These are phyloP conservation scores for Mycena metata DNA, from an alignment of 768 basidiomycete species.

Conservation along the genomic window DNA sequence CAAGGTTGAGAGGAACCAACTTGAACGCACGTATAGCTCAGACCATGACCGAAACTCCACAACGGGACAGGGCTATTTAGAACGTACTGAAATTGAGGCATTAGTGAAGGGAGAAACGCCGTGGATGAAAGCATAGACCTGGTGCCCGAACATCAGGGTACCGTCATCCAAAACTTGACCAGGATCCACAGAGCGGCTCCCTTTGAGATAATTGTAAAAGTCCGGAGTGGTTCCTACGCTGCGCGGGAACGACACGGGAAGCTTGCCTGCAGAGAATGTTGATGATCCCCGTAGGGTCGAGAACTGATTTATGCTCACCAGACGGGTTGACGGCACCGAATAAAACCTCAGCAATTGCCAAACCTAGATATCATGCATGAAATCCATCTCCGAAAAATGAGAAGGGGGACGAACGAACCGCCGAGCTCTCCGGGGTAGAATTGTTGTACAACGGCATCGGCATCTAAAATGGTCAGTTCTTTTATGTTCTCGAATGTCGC, in stretches of 20 bases:
- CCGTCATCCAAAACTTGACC: conserved; percentile 66
- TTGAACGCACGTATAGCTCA: conserved; percentile 63
- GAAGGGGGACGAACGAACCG: conserved; percentile 50
- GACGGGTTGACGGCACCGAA: conserved; percentile 80
- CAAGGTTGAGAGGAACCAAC: no score
- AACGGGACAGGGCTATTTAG: conserved; percentile 69
- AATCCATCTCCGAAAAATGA: neutral
- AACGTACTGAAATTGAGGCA: conserved; percentile 59
- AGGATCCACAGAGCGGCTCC: conserved; percentile 67
- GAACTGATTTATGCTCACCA: conserved; percentile 51
- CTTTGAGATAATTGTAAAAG: conserved; percentile 81
- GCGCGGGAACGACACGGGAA: conserved; percentile 76
- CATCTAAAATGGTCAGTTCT: conserved; percentile 54
- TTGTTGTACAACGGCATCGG: conserved; percentile 78
- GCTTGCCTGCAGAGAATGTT: conserved; percentile 58
- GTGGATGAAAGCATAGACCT: conserved; percentile 48
- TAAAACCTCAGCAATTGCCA: conserved; percentile 74
- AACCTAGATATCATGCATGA: conserved; percentile 42
- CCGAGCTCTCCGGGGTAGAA: conserved; percentile 83
- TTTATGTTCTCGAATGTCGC: neutral
- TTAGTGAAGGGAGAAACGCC: neutral
- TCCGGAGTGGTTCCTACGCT: conserved; percentile 72
- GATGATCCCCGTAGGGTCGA: neutral
- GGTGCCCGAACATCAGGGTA: conserved; percentile 67
- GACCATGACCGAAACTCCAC: conserved; percentile 76